Evolutionary conservation across 208 protist genomes (phyloP).

Genomic region (Polymyxa betae): DNA sequence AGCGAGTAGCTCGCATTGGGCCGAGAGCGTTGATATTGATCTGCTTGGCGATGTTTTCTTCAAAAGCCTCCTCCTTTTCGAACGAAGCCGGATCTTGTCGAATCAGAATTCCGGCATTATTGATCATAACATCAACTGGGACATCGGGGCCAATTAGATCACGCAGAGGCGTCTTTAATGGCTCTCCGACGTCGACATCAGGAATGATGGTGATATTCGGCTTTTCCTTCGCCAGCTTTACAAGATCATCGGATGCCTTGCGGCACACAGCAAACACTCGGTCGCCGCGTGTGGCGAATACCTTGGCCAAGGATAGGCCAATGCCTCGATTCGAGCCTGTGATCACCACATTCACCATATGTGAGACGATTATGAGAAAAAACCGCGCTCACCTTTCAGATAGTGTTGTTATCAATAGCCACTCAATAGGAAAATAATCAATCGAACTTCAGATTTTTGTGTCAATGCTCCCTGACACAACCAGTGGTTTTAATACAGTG

Average conservation of each 20-base stretch:
- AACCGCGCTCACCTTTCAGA: no score
- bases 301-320: not conserved
- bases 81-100: not conserved
- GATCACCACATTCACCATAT: not conserved
- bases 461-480: no score
- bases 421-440: no score
- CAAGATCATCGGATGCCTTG: not conserved
- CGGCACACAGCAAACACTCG: not conserved
- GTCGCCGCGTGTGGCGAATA: not conserved
- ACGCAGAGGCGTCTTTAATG: not conserved
- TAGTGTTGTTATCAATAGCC: no score
- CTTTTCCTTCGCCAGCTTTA: not conserved
- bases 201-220: not conserved
- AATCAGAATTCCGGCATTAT: not conserved
- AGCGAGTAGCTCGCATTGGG: not conserved
- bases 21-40: not conserved
- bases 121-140: not conserved
- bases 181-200: not conserved
- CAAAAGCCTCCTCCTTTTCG: not conserved
- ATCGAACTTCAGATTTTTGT: no score
- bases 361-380: no score
- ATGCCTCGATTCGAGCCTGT: not conserved
- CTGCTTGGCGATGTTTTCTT: not conserved
- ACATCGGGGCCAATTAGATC: not conserved
- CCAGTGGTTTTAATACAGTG: no score